Percentiles rank a stretch among this genome's conserved stretches.
Evolutionary conservation across 2,329 filamentous ascomycete species (phyloP).

Genomic region (Parastagonospora avenae): DNA sequence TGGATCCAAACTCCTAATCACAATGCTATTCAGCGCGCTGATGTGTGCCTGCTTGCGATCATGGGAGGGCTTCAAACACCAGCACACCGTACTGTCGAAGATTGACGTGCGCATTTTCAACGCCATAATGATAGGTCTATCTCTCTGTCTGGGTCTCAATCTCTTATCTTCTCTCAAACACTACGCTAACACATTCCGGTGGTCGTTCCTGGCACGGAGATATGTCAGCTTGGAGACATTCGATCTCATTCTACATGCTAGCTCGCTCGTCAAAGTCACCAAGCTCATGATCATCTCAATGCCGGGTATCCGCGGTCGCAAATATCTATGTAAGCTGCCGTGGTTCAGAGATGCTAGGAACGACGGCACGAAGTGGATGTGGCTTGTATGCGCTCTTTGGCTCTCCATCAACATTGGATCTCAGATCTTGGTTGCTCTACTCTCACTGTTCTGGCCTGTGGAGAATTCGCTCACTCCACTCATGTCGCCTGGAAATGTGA

Average conservation of each 20-base stretch:
- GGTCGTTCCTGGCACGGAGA: conserved; percentile 39
- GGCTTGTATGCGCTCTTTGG: conserved; percentile 41
- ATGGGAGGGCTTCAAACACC: conserved; percentile 34
- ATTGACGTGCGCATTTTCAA: conserved; percentile 39
- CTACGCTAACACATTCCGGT: conserved; percentile 41
- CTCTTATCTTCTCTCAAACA: conserved; percentile 40
- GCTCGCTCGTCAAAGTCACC: conserved; percentile 37
- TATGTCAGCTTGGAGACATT: conserved; percentile 43
- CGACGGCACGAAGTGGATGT: conserved; percentile 40
- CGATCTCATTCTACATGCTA: conserved; percentile 40
- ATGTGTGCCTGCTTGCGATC: conserved; percentile 35
- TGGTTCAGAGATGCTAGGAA: conserved; percentile 39
- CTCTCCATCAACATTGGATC: conserved; percentile 40
- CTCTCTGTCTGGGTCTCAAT: conserved; percentile 42
- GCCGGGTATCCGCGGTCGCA: conserved; percentile 33
- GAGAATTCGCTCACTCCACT: conserved; percentile 35
- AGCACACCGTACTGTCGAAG: conserved; percentile 30
- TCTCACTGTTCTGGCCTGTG: conserved; percentile 43
- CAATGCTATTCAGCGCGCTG: conserved; percentile 34
- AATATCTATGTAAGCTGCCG: conserved; percentile 26
- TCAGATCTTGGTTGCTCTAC: conserved; percentile 40
- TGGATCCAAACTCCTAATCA: conserved; percentile 30
- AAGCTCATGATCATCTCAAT: conserved; percentile 43
- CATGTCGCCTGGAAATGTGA: conserved; percentile 32
- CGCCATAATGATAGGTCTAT: conserved; percentile 39